A percentile compares a stretch with the other conserved stretches of the same genome.
These are phyloP conservation scores for Ceratobasidium papillatum DNA, from an alignment of 1,284 basidiomycete genomes.

Conservation along the genomic window DNA sequence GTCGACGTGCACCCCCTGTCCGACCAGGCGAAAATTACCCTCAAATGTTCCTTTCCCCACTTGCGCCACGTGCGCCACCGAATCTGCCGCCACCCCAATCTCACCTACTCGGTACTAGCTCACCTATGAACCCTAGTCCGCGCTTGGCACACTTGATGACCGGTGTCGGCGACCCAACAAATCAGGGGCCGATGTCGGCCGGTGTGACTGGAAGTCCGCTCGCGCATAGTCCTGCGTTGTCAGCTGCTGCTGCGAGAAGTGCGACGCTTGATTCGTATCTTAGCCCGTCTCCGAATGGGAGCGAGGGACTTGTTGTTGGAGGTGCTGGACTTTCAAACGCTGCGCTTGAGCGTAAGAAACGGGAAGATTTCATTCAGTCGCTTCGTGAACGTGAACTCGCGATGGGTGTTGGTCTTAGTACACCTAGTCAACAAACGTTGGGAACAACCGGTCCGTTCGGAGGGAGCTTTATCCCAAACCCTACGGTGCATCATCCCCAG, in stretches of 20 bases:
- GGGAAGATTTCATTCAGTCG: slow-evolving; percentile 34
- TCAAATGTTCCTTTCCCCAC: slow-evolving; percentile 35
- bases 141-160: slow-evolving; percentile 25
- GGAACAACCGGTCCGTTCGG: slow-evolving; percentile 1
- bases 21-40: slow-evolving; percentile 18
- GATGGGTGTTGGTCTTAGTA: slow-evolving; percentile 14
- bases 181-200: slow-evolving; percentile 27
- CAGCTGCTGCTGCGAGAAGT: slow-evolving; percentile 3
- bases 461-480: slow-evolving; percentile 17
- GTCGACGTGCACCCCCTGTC: slow-evolving; percentile 44
- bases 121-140: slow-evolving; percentile 24
- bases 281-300: background rate
- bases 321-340: slow-evolving; percentile 6
- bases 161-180: slow-evolving; percentile 3
- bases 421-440: background rate
- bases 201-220: slow-evolving; percentile 5
- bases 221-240: background rate
- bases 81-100: slow-evolving; percentile 37
- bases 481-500: slow-evolving; percentile 22
- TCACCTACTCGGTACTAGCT: slow-evolving; percentile 6
- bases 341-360: slow-evolving; percentile 29
- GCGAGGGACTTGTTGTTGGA: slow-evolving; percentile 15
- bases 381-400: slow-evolving; percentile 27
- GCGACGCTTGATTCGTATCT: slow-evolving; percentile 25
- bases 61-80: slow-evolving; percentile 40